Evolutionary conservation across 257 asterid genomes (phyloP), one percentile per base, ranked within the genome.

Genomic region (Solanum piurae): DNA sequence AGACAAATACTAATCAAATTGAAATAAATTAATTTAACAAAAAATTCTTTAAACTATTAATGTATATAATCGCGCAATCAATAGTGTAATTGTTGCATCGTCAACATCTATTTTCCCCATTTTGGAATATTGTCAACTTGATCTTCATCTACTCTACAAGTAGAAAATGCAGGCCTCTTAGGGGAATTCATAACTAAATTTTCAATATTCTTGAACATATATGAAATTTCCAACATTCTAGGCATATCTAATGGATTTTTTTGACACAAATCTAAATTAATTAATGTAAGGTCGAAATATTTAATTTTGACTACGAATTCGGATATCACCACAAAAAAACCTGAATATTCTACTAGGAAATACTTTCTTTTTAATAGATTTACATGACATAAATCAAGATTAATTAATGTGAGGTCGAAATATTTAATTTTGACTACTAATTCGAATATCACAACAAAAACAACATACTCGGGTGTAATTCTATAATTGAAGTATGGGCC

Each of bases 141-240:
- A 49, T 49, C 60, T 49, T 1, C 58, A 49, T 49, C 58, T 13
- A 14, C 58, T 49, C 58, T 49, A 44, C 52, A 44, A 13, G 58
- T 49, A 14, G 58, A 49, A 49, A 49, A 49, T 13, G 58, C 58
- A 49, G 58, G 58, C 58, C 58, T 49, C 21, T 49, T 49, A 49
- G 58, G 58, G 58, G 58, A 13, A 49, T 49, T 14, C 58, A 49
- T 5, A 49, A 49, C 58, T 49, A 49, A 14, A 49, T 49, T 49
- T 49, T 49, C 2, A 49, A 49, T 49, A 49, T 49, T 87, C 69
- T 86, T 89, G 3, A 91, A 89, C 93, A 89, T 91, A 7, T 87
- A 90, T 16, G 87, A 88, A 73, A 89, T 87, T 23, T 91, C 91
- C 86, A 91, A 87, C 93, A 90, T 89, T 66, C 89, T 75, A 25